Evolutionary conservation across 2,329 filamentous ascomycete species (phyloP).

Genomic region (Colletotrichum spinosum): DNA sequence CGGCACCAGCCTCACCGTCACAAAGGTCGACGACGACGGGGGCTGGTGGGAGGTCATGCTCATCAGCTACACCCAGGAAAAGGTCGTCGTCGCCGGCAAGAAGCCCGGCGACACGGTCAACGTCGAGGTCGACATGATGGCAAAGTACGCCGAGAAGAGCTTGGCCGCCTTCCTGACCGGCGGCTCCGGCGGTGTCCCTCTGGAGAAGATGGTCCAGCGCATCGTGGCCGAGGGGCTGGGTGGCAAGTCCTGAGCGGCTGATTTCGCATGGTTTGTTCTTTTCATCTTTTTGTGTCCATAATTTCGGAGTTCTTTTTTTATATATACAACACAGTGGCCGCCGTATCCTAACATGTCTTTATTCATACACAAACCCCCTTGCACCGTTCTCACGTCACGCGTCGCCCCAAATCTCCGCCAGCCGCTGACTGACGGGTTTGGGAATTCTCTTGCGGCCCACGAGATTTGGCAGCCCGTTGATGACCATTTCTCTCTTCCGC

Average conservation of each 20-base stretch:
- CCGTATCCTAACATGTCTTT: slow-evolving; percentile 8
- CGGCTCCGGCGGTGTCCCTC: slow-evolving; percentile 63
- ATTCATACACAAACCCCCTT: background rate
- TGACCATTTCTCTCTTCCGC: slow-evolving; percentile 71
- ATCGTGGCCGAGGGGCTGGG: slow-evolving; percentile 75
- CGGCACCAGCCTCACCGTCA: slow-evolving; percentile 93
- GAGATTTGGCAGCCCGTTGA: slow-evolving; percentile 65
- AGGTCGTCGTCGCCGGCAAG: slow-evolving; percentile 86
- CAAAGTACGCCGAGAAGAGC: slow-evolving; percentile 91
- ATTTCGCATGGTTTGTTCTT: background rate
- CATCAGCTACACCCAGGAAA: slow-evolving; percentile 95
- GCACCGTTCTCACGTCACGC: slow-evolving; percentile 43
- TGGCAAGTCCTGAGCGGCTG: slow-evolving; percentile 47
- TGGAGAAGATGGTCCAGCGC: slow-evolving; percentile 79
- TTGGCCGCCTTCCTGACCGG: slow-evolving; percentile 80
- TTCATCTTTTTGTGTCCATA: background rate
- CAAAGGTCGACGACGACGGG: slow-evolving; percentile 81
- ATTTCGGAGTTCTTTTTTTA: background rate
- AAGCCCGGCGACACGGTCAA: slow-evolving; percentile 85
- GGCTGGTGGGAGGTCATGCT: slow-evolving; percentile 98
- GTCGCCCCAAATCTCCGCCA: slow-evolving; percentile 79
- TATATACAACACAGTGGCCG: background rate
- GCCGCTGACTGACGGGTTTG: slow-evolving; percentile 73
- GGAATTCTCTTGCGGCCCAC: slow-evolving; percentile 77
- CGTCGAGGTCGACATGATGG: slow-evolving; percentile 90